These are phyloP conservation scores for Metschnikowia amazonensis DNA, from an alignment of 805 yeast species.

Conservation along the genomic window DNA sequence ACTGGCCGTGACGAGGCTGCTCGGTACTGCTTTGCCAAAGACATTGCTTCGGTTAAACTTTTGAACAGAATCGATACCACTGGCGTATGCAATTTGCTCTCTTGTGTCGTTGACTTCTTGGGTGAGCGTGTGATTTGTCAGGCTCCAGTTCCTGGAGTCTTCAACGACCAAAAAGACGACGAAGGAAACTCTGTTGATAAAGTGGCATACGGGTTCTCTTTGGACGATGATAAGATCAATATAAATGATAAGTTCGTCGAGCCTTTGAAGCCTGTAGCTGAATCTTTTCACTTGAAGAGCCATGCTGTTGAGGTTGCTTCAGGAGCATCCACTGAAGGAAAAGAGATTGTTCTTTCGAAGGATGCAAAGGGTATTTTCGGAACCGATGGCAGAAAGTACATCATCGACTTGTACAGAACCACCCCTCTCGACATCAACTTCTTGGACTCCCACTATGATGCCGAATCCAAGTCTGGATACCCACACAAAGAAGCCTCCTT, in stretches of 20 bases:
- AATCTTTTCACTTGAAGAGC: slow-evolving; percentile 71
- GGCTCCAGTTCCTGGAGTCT: slow-evolving; percentile 93
- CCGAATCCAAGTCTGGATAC: slow-evolving; percentile 45
- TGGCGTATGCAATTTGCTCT: slow-evolving; percentile 67
- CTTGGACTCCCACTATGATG: slow-evolving; percentile 50
- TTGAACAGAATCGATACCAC: slow-evolving; percentile 62
- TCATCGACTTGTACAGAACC: slow-evolving; percentile 78
- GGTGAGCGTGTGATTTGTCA: slow-evolving; percentile 89
- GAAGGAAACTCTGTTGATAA: slow-evolving; percentile 26
- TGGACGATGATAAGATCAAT: slow-evolving; percentile 49
- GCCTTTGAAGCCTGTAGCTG: slow-evolving; percentile 59
- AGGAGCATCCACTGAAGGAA: slow-evolving; percentile 34
- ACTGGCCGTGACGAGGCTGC: slow-evolving; percentile 87
- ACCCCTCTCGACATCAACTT: slow-evolving; percentile 83
- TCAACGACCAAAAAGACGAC: slow-evolving; percentile 35
- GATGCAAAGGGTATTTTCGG: slow-evolving; percentile 86
- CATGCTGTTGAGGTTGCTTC: slow-evolving; percentile 54
- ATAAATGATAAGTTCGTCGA: slow-evolving; percentile 51
- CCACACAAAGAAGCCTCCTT: slow-evolving; percentile 79
- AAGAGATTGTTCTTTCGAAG: slow-evolving; percentile 60
- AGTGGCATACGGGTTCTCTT: slow-evolving; percentile 73
- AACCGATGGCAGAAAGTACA: slow-evolving; percentile 76
- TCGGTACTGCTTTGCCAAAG: slow-evolving; percentile 73
- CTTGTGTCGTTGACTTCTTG: slow-evolving; percentile 84
- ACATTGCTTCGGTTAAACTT: slow-evolving; percentile 65